Base-by-base conservation (phyloP, 352 stramenopile species). In the Phytophthora ramorum region DNA sequence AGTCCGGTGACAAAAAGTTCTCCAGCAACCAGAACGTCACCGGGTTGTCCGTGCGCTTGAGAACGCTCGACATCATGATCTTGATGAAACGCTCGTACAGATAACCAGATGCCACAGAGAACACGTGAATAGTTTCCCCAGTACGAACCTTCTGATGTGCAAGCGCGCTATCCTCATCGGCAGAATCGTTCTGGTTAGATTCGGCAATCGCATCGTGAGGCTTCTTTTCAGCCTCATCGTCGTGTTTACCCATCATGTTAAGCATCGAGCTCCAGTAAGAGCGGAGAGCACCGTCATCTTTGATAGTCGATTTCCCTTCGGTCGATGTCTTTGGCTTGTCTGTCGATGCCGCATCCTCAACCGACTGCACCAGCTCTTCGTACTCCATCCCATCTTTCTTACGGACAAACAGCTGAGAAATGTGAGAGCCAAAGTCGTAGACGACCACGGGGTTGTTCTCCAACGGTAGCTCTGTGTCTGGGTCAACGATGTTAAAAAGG, bases 21-120 rank as follows among this genome's bases (percentile, higher is more conserved):
- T 99, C 97, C 51, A 99, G 92, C 12, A 99, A 74, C 98, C 98
- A 99, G 66, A 99, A 99, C 51, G 99, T 99, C n/a, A 99, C 97
- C 5, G 95, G 96, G 50, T 97, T 95, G 28, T 91, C 90, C 14
- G 97, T 98, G 43, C 95, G 87, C 79, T 99, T 99, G 3, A 97
- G 95, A 35, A 99, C 97, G 63, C 91, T 99, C 16, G 99, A 91
- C 98, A 99, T 99, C 98, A 99, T 99, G 68, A 99, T 99, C 73
- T 99, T 99, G 37, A 99, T 69, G 64, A 99, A 98, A 20, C 98
- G 84, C 73, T 99, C 98, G 70, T 99, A 99, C 30, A 99, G 70
- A 65, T 99, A 97, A 19, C 98, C 88, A 16, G 88, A 86, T 16
- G 98, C 98, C 30, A 99, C 73, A 2, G 97, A 99, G 66, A 99